These are phyloP conservation scores for Haplographium delicatum DNA, from an alignment of 495 filamentous ascomycete species.

Conservation along the genomic window DNA sequence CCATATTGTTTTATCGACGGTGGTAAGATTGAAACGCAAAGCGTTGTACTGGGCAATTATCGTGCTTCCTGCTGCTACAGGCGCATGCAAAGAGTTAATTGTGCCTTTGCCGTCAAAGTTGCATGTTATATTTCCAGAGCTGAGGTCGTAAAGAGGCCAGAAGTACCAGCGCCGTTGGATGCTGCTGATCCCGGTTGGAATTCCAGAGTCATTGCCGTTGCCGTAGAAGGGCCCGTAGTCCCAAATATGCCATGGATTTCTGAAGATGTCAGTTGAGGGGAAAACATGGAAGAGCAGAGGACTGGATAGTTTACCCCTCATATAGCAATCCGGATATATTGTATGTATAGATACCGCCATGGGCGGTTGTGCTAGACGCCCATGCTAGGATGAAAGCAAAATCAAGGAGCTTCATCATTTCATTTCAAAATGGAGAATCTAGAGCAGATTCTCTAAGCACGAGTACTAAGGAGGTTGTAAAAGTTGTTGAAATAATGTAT, in stretches of 20 bases:
- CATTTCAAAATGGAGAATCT: too few relatives aligned
- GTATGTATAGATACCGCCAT: neutral
- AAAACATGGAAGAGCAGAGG: neutral
- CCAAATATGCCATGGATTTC: neutral
- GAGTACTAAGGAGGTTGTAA: too few relatives aligned
- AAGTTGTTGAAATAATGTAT: too few relatives aligned
- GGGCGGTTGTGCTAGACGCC: neutral
- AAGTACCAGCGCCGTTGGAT: conserved; percentile 2
- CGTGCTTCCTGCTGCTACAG: conserved; percentile 14
- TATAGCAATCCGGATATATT: neutral
- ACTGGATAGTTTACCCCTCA: neutral
- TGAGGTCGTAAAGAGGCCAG: neutral
- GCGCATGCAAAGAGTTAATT: neutral
- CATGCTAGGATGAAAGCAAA: neutral
- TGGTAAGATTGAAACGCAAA: conserved; percentile 7
- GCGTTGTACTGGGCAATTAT: conserved; percentile 25
- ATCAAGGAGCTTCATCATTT: neutral
- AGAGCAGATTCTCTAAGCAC: too few relatives aligned
- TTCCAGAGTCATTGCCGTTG: neutral
- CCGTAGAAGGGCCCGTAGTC: neutral
- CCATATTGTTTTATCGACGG: conserved; percentile 10
- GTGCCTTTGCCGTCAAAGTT: neutral
- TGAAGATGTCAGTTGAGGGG: neutral
- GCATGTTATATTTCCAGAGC: neutral
- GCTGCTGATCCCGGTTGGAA: neutral